Percentiles rank a stretch among this genome's conserved stretches.
Evolutionary conservation across 129 eudicot genomes (phyloP).

Genomic region (Cynara cardunculus): DNA sequence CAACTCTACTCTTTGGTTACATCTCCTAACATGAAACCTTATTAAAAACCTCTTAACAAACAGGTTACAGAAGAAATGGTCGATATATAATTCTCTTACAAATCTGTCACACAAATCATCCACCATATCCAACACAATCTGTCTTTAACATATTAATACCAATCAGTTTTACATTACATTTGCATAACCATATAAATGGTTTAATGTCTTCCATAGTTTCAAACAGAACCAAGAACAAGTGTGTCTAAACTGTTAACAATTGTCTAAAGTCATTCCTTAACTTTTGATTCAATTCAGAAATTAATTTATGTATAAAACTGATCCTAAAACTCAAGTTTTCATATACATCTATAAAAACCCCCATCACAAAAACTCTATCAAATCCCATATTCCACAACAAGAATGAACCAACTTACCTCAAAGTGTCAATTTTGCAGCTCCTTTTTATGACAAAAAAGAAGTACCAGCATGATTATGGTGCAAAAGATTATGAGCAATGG

Average conservation of each 20-base stretch:
- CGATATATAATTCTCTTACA: not conserved
- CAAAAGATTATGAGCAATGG: conserved; percentile 91
- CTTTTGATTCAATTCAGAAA: not conserved
- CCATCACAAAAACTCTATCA: conserved; percentile 13
- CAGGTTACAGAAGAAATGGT: too few species aligned
- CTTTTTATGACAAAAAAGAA: conserved; percentile 57
- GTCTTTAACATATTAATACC: not conserved
- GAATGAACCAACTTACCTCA: conserved; percentile 11
- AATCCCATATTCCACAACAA: conserved; percentile 14
- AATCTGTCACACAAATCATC: not conserved
- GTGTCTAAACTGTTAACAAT: not conserved
- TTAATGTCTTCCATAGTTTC: not conserved
- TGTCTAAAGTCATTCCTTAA: not conserved
- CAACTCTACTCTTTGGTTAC: too few species aligned
- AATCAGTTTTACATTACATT: not conserved
- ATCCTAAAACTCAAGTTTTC: conserved; percentile 19
- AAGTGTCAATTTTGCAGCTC: not conserved
- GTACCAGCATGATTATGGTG: conserved; percentile 98
- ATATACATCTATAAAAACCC: conserved; percentile 26
- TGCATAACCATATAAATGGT: not conserved
- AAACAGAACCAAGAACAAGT: not conserved
- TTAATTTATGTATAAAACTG: conserved; percentile 19
- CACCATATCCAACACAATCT: not conserved
- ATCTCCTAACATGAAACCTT: too few species aligned
- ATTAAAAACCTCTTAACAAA: too few species aligned